These are phyloP conservation scores for Sesbania bispinosa DNA, from an alignment of 306 rosid genomes.

Conservation along the genomic window DNA sequence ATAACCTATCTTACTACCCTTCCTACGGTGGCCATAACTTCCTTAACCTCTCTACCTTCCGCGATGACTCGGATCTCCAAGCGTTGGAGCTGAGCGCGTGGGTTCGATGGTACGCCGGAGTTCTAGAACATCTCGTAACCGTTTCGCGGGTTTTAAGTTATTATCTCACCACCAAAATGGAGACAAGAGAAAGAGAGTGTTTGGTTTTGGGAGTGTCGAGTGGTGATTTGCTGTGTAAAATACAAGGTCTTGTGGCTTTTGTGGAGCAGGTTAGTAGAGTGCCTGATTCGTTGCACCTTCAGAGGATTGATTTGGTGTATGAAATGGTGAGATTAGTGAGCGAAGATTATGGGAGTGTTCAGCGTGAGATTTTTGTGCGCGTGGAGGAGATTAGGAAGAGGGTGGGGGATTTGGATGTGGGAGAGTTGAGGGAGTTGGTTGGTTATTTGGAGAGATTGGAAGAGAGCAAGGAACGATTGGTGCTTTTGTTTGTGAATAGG, in stretches of 20 bases:
- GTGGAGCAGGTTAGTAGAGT: conserved; percentile 40
- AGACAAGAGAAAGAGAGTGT: not conserved
- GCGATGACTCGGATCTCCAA: conserved; percentile 49
- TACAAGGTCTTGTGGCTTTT: conserved; percentile 47
- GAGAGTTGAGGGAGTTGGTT: conserved; percentile 52
- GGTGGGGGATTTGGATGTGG: conserved; percentile 30
- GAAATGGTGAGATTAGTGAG: conserved; percentile 53
- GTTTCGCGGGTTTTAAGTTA: conserved; percentile 48
- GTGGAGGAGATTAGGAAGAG: conserved; percentile 37
- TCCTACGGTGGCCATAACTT: conserved; percentile 67
- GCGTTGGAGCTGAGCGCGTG: conserved; percentile 50
- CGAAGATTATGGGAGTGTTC: conserved; percentile 66
- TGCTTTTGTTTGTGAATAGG: conserved; percentile 55
- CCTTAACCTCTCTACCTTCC: conserved; percentile 61
- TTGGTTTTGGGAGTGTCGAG: not conserved
- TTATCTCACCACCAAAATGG: conserved; percentile 9
- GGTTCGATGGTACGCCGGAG: conserved; percentile 77
- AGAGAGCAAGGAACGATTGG: conserved; percentile 37
- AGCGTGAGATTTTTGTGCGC: conserved; percentile 43
- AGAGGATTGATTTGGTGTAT: conserved; percentile 55
- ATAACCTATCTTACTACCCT: conserved; percentile 50
- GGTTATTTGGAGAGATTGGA: conserved; percentile 38
- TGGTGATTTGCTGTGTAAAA: conserved; percentile 42
- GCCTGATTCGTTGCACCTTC: conserved; percentile 55
- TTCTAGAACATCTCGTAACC: conserved; percentile 51